phyloP scores from a whole-genome alignment of 2,329 filamentous ascomycete species.

The Trichoderma citrinoviride region DNA sequence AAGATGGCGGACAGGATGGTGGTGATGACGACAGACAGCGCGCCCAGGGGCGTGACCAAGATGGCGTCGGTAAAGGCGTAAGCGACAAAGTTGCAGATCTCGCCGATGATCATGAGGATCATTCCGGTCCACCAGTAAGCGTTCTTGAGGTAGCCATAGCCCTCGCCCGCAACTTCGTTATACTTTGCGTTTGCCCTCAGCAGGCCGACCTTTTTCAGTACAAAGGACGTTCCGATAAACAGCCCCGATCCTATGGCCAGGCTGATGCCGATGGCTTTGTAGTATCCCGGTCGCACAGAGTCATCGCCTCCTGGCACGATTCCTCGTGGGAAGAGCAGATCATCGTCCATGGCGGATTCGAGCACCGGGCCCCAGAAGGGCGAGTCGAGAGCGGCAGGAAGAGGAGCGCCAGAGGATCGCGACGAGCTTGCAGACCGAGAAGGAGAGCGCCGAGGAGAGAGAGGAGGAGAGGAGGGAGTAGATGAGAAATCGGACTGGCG shows the following conservation, averaged over 20 bases:
- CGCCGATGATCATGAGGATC: conserved; percentile 94
- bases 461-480: neutral
- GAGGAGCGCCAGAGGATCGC: neutral
- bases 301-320: conserved; percentile 20
- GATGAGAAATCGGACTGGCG: neutral
- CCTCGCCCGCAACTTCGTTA: conserved; percentile 91
- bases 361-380: neutral
- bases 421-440: neutral
- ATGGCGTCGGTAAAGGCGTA: conserved; percentile 98
- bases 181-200: conserved; percentile 94
- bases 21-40: conserved; percentile 87
- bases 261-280: conserved; percentile 83
- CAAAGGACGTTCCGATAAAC: conserved; percentile 94
- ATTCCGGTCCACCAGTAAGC: conserved; percentile 93
- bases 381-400: neutral
- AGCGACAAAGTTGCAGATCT: conserved; percentile 95
- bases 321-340: conserved; percentile 18
- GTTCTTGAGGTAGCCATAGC: conserved; percentile 96
- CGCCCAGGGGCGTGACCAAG: conserved; percentile 86
- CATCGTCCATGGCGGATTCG: conserved; percentile 19
- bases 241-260: conserved; percentile 82
- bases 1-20: conserved; percentile 92
- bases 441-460: neutral
- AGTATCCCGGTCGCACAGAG: conserved; percentile 50
- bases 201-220: conserved; percentile 90